Evolutionary conservation across 1,139 yeast genomes (phyloP), one percentile per base, ranked within the genome.

Genomic region (Saccharomyces hybrid): DNA sequence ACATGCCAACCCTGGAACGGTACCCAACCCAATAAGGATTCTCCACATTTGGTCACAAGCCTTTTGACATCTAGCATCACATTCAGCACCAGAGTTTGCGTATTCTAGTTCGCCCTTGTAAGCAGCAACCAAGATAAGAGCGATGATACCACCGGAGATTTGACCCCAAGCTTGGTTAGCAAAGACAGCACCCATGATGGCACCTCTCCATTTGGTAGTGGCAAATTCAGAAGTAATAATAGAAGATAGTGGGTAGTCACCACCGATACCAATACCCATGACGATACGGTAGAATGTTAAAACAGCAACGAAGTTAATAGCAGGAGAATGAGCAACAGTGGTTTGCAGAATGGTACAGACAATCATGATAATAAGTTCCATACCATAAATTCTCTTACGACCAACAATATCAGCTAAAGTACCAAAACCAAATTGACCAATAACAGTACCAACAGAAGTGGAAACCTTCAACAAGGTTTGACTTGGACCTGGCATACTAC

Each of bases 191-290:
- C 88, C 88, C 96, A 88, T 88, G 65, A 88, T 87, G 61, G 96
- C 95, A 78, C 96, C 96, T 84, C 96, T 86, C 95, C 95, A 88
- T 73, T 86, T 88, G 64, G 95, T 88, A 56, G 95, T 86, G 41
- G 96, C 81, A 67, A 88, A 88, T 75, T 88, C 96, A 52, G 96
- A 84, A 9, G 95, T 85, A 64, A 88, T 88, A 72, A 88, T 86
- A 47, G 98, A 93, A 48, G 98, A 90, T 74, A 93, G 82, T 65
- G 99, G 99, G 75, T 93, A 93, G 76, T 93, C 99, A 80, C 98
- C 99, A 77, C 99, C 99, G 67, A 93, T 95, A 83, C 99, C 99
- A 66, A 93, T 84, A 77, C 96, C 96, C 88, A 84, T 84, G 59
- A 87, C 68, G 61, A 88, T 83, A 81, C 96, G 84, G 73, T 82